phyloP scores from a whole-genome alignment of 306 rosid genomes.

The Crataegus laevigata region DNA sequence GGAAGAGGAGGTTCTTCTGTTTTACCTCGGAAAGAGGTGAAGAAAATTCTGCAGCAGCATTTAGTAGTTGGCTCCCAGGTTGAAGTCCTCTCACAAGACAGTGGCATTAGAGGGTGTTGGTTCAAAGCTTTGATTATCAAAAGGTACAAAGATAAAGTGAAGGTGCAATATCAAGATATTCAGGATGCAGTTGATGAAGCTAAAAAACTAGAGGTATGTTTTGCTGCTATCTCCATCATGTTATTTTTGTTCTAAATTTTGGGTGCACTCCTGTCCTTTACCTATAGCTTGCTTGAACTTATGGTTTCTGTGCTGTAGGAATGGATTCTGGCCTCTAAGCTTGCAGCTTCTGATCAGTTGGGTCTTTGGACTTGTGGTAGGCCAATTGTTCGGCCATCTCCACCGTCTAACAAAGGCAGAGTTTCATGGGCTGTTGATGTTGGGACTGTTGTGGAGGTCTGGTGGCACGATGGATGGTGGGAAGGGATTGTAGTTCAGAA shows the following conservation, averaged over 20 bases:
- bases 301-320: constrained; percentile 38
- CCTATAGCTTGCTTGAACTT: neutral
- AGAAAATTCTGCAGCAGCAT: constrained; percentile 11
- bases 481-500: constrained; percentile 67
- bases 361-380: constrained; percentile 46
- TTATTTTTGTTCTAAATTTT: neutral
- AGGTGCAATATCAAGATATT: constrained; percentile 68
- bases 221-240: neutral
- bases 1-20: constrained; percentile 11
- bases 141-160: constrained; percentile 57
- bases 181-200: constrained; percentile 68
- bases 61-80: constrained; percentile 48
- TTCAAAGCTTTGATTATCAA: constrained; percentile 66
- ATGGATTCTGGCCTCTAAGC: constrained; percentile 65
- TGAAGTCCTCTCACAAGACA: constrained; percentile 85
- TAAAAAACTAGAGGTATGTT: constrained; percentile 63
- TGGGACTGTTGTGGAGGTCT: constrained; percentile 68
- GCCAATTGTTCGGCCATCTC: constrained; percentile 50
- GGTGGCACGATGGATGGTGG: constrained; percentile 99
- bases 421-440: constrained; percentile 30
- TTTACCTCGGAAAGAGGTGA: constrained; percentile 16
- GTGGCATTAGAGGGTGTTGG: constrained; percentile 95
- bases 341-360: constrained; percentile 46
- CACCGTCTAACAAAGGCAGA: constrained; percentile 17
- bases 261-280: neutral